These are phyloP conservation scores for Medicago truncatula DNA, from an alignment of 306 rosid genomes.

Conservation along the genomic window DNA sequence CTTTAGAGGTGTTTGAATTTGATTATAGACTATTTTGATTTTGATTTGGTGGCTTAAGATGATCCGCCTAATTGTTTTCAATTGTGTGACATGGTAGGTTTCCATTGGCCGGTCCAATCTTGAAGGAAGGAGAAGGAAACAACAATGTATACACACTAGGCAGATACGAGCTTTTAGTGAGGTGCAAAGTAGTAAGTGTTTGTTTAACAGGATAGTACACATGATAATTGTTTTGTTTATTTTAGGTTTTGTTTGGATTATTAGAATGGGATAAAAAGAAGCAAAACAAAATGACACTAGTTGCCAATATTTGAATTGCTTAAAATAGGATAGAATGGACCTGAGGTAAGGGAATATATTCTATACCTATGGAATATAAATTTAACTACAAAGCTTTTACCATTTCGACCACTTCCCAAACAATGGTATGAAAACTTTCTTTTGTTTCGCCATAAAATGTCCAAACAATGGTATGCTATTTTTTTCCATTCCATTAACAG, in stretches of 20 bases:
- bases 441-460: neutral
- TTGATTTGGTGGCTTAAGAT: neutral
- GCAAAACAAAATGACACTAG: neutral
- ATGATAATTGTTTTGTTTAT: neutral
- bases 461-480: neutral
- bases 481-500: neutral
- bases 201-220: neutral
- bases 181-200: neutral
- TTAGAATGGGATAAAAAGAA: neutral
- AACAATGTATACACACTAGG: neutral
- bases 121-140: neutral
- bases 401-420: neutral
- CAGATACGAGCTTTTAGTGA: neutral
- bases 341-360: neutral
- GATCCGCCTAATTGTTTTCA: neutral
- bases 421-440: neutral
- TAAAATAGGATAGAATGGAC: conserved; percentile 5
- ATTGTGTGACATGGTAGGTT: neutral
- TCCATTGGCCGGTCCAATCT: neutral
- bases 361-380: neutral
- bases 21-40: neutral
- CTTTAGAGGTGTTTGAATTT: neutral
- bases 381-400: neutral
- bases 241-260: neutral
- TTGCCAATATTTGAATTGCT: conserved; percentile 14